Conservation (phyloP, 371 early-diverging fungal genomes). For the Mortierella sp. region DNA sequence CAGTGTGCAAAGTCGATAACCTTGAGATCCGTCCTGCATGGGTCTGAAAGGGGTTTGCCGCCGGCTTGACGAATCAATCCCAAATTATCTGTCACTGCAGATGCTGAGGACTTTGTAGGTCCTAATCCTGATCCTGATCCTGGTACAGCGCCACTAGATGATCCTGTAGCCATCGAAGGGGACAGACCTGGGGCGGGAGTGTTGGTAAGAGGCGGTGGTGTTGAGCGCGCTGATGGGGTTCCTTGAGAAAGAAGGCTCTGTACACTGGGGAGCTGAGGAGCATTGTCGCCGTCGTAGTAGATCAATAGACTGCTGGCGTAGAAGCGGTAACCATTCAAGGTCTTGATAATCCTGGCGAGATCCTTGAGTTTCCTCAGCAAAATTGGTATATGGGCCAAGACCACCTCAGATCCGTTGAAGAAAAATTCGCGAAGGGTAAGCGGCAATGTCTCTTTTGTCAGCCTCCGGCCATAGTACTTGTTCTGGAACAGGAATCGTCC, state of each 20-base stretch:
- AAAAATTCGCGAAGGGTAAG: constrained; percentile 82
- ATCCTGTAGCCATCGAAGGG: background rate
- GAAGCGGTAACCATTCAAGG: constrained; percentile 88
- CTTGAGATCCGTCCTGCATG: constrained; percentile 78
- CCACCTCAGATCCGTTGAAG: constrained; percentile 80
- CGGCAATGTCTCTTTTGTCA: constrained; percentile 81
- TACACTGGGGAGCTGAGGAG: constrained; percentile 12
- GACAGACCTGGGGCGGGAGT: background rate
- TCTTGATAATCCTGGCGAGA: constrained; percentile 77
- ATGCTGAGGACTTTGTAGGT: constrained; percentile 2
- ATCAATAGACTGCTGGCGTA: constrained; percentile 91
- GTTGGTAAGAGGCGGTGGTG: constrained; percentile 15
- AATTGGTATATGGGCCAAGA: constrained; percentile 80
- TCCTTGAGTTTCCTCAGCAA: constrained; percentile 78
- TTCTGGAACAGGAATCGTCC: constrained; percentile 83
- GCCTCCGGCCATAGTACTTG: constrained; percentile 95
- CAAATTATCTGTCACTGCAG: background rate
- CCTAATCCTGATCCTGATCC: background rate
- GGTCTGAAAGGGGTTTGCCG: constrained; percentile 1
- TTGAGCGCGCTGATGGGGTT: constrained; percentile 18
- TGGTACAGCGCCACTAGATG: background rate
- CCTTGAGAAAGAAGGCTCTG: constrained; percentile 7
- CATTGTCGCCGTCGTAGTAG: constrained; percentile 81
- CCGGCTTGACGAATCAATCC: background rate
- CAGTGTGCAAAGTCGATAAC: constrained; percentile 97